Base-by-base conservation (phyloP, 306 rosid genomes). In the Quercus berberidifolia region DNA sequence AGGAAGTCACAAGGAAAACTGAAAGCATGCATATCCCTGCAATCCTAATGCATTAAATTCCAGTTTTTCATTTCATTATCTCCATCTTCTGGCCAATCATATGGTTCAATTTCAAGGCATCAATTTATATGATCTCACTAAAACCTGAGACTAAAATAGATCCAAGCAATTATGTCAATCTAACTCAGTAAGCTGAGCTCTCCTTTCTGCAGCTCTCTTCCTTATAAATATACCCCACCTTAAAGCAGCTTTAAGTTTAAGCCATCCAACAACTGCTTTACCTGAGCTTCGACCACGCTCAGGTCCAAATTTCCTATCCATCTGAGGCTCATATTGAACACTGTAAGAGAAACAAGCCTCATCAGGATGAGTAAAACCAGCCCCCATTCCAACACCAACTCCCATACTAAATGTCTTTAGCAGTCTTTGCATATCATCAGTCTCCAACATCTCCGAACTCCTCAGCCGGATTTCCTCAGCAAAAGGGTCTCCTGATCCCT, bases 221-320 rank as follows among this genome's bases (percentile, higher is more conserved):
- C 93, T 90, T 41, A 91, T 80, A 64, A 93, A 91, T 43, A 93
- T 91, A 17, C 98, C 98, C 98, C 98, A 93, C 71, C 98, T 90
- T 69, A 93, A 86, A 31, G 97, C 98, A 4, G 97, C 98, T 86
- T 89, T 93, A 63, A 94, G 93, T 87, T 92, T 91, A 72, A 94
- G 93, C 98, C 98, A 93, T 64, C 98, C 98, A 10, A 93, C 89
- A 43, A 89, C 93, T 31, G 97, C 98, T 33, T 89, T 91, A 15
- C 98, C 98, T 1, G 95, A 90, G 70, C 88, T 63, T 82, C 75
- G 88, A 0, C 84, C 83, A 13, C 55, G 83, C 78, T 91, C 94
- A 74, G 83, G 87, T 6, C 65, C 41, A 20, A 82, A 79, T 14
- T 86, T 30, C 77, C 76, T 85, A 73, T 77, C 84, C 87, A 85